Base-by-base conservation (phyloP, 2,329 filamentous ascomycete genomes). In the Trichoderma sp. region DNA sequence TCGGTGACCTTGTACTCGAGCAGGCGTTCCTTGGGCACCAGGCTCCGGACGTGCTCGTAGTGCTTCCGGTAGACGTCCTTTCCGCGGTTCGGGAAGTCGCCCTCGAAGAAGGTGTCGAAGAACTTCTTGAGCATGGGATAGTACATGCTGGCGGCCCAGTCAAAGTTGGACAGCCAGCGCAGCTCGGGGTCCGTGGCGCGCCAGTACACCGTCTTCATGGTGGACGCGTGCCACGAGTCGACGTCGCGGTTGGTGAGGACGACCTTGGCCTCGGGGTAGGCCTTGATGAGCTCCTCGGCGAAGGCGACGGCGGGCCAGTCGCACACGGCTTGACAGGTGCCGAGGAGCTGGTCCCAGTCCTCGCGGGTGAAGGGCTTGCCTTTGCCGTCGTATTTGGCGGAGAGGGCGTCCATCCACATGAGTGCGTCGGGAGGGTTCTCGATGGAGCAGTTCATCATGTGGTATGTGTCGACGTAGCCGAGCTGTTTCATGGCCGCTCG, bases 221-320 rank as follows among this genome's bases (percentile, higher is more conserved):
- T 87, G 77, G 62, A 64, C 7, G 43, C 62, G 19, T 52, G 45
- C 81, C 88, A 90, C 47, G 85, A 84, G 74, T 90, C 81, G 44
- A 90, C 85, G 65, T 90, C 86, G 52, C 88, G 83, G 65, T 83
- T 88, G 15, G 87, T 89, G 68, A 91, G 79, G 56, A 92, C 82
- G 62, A 91, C 85, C 76, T 91, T 91, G 65, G 89, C 89, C 63
- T 90, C 86, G 1, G 89, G 89, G 73, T 91, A 91, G 17, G 87
- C 86, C 72, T 88, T 85, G 68, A 90, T 88, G 67, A 91, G 80
- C 74, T 91, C 88, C 74, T 87, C 83, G 61, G 86, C 85, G 71
- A 91, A 91, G 10, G 54, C 45, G 50, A 87, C 84, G 26, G 86
- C 84, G 9, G 88, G 88, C 84, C 85, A 88, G 79, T 90, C 88